A percentile compares a stretch with the other conserved stretches of the same genome.
phyloP scores from a whole-genome alignment of 345 rosid genomes.

The Camelina sativa region DNA sequence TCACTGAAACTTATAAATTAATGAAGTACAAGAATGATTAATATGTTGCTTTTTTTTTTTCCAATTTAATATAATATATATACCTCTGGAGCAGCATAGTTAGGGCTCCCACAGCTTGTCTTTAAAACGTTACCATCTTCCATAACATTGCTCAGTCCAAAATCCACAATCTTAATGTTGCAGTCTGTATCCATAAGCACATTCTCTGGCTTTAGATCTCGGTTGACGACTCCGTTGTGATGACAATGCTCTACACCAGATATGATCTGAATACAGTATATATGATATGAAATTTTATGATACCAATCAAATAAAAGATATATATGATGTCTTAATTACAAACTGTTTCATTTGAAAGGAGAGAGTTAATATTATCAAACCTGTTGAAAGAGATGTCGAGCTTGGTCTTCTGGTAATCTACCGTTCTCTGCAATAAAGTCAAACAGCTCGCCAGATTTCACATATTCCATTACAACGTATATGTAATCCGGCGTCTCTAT shows the following conservation, averaged over 20 bases:
- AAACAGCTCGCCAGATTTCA: conserved; percentile 83
- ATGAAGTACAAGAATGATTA: background rate
- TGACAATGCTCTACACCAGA: conserved; percentile 91
- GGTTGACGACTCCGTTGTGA: conserved; percentile 71
- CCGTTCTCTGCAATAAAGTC: conserved; percentile 82
- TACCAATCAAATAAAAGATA: no score
- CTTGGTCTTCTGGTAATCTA: conserved; percentile 83
- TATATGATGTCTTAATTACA: no score
- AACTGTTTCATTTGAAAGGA: no score
- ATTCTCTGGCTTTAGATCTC: conserved; percentile 96
- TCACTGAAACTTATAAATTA: background rate
- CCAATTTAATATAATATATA: background rate
- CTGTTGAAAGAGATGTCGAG: conserved; percentile 82
- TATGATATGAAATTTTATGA: no score
- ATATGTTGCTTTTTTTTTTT: background rate
- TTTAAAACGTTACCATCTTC: conserved; percentile 82
- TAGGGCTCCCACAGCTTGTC: conserved; percentile 94
- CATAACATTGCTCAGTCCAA: conserved; percentile 90
- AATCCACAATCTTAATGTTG: conserved; percentile 85
- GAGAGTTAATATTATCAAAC: conserved; percentile 33
- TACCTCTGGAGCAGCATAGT: conserved; percentile 82
- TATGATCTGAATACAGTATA: conserved; percentile 41
- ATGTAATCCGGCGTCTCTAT: conserved; percentile 75
- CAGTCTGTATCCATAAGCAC: conserved; percentile 73
- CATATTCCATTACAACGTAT: conserved; percentile 81